Conservation (phyloP, 768 basidiomycete species). For the Mycena crocata region DNA sequence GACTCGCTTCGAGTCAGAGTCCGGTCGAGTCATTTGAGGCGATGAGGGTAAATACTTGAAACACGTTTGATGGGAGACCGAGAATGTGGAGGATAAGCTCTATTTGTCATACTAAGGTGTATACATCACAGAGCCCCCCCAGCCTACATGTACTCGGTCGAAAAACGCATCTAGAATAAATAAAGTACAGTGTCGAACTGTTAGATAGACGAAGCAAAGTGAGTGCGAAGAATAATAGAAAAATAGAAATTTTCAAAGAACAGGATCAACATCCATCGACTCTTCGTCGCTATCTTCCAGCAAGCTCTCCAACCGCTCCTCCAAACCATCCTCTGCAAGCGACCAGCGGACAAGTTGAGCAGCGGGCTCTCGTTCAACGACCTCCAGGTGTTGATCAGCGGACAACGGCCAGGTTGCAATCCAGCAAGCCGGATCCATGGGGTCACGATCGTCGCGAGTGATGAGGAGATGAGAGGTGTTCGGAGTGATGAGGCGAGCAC, state of each 20-base stretch:
- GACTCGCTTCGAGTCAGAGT: no score
- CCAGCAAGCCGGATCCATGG: neutral
- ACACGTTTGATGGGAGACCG: no score
- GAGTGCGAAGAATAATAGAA: neutral
- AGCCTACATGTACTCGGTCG: neutral
- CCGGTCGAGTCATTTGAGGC: no score
- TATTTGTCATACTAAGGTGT: no score
- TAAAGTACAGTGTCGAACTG: no score
- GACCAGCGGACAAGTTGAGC: neutral
- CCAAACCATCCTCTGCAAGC: neutral
- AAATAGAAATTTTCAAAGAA: no score
- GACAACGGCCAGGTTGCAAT: neutral
- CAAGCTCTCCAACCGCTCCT: neutral
- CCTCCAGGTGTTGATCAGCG: neutral
- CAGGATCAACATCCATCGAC: neutral
- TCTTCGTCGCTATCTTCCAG: neutral
- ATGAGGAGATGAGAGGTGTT: neutral
- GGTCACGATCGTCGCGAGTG: neutral
- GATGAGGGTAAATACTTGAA: no score
- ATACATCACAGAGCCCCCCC: conserved; percentile 8
- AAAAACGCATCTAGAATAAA: no score
- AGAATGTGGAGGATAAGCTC: no score
- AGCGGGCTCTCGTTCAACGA: neutral
- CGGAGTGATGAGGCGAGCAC: neutral
- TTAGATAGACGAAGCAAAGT: no score